Base-by-base conservation (phyloP, 257 asterid species). In the Capsicum rhomboideum region DNA sequence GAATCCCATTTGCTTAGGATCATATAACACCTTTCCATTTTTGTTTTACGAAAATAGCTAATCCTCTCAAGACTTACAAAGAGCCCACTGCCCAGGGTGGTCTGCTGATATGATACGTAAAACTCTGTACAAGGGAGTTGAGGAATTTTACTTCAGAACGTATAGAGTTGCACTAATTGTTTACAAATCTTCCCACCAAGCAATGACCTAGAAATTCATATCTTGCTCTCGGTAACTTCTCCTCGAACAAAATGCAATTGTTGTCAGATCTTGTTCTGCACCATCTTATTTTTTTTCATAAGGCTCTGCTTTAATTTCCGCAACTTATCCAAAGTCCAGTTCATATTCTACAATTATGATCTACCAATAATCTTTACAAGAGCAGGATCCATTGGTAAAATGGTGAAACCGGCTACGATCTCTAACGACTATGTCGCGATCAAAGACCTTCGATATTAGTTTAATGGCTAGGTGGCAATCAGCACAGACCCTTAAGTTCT, bases 331-430 rank as follows among this genome's bases (percentile, higher is more conserved):
- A 42, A 71, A 71, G 34, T 40, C 56, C 37, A 23, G 59, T 23
- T 75, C 80, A 8, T 46, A 74, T 46, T 26, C 59, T 17, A 74
- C 58, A 74, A 46, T 74, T 46, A 46, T 17, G 23, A 46, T 26
- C 93, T 92, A 92, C 98, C 98, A 94, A 85, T 93, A 94, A 83
- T 94, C 98, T 83, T 89, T 92, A 86, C 98, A 94, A 87, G 97
- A 93, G 87, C 98, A 94, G 78, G 40, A 80, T 54, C 98, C 98
- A 53, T 89, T 88, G 78, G 82, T 88, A 68, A 94, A 94, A 90
- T 94, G 98, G 90, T 93, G 98, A 90, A 94, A 94, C 85, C 98
- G 87, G 78, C 98, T 94, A 18, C 93, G 88, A 87, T 94, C 98
- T 86, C 98, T 92, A 64, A 93, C 97, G 37, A 92, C 91, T 79